Conservation (phyloP, 495 filamentous ascomycete genomes). For the Sabuloglossum arenarium region DNA sequence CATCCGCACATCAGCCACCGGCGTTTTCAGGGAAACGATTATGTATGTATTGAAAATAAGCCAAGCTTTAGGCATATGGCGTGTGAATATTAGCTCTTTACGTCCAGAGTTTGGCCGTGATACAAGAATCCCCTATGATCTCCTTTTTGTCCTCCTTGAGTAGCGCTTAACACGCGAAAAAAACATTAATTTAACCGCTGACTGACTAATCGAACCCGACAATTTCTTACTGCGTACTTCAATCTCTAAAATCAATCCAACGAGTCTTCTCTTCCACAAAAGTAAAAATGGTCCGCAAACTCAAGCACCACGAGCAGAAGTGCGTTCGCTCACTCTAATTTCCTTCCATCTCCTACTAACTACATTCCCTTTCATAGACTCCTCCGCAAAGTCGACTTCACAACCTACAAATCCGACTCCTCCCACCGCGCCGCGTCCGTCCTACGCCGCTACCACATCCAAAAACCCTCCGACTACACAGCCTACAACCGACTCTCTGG, state of each 20-base stretch:
- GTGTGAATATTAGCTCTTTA: too few relatives aligned
- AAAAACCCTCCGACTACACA: constrained; percentile 64
- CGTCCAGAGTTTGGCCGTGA: too few relatives aligned
- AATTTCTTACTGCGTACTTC: too few relatives aligned
- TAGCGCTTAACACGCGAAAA: too few relatives aligned
- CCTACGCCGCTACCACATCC: constrained; percentile 68
- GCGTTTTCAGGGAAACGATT: background rate
- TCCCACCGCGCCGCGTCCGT: constrained; percentile 64
- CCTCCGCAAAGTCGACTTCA: constrained; percentile 86
- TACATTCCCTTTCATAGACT: constrained; percentile 22
- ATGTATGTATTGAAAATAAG: background rate
- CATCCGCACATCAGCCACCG: background rate
- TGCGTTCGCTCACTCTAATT: constrained; percentile 11
- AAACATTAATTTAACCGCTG: too few relatives aligned
- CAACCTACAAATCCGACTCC: constrained; percentile 77
- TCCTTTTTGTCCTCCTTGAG: too few relatives aligned
- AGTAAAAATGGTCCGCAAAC: constrained; percentile 6
- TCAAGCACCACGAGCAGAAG: constrained; percentile 66
- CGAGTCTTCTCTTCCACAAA: background rate
- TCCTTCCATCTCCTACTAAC: background rate
- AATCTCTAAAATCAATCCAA: background rate
- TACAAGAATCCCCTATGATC: too few relatives aligned
- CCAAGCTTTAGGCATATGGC: too few relatives aligned
- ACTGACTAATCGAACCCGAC: background rate
- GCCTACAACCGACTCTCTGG: constrained; percentile 82